Evolutionary conservation across 805 yeast species (phyloP).

Genomic region (Myxozyma geophila): DNA sequence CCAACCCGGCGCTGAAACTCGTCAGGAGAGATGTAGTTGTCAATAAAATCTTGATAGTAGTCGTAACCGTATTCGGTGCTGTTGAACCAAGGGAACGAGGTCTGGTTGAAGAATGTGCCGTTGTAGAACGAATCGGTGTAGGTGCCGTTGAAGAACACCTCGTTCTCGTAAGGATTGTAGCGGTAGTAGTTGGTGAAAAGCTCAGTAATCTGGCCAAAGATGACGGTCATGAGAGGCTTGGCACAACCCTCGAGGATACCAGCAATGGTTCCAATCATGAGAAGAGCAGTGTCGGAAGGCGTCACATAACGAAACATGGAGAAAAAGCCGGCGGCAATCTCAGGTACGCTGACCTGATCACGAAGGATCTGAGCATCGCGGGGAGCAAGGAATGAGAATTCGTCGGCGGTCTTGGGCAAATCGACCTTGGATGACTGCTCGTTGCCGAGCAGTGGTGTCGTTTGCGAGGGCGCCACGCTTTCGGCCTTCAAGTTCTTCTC

Average conservation of each 20-base stretch:
- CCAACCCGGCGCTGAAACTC: slow-evolving; percentile 45
- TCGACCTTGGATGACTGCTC: slow-evolving; percentile 18
- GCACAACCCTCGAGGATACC: slow-evolving; percentile 40
- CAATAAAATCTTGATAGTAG: slow-evolving; percentile 20
- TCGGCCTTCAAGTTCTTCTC: slow-evolving; percentile 8
- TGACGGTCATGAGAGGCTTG: slow-evolving; percentile 50
- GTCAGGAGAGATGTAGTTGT: slow-evolving; percentile 28
- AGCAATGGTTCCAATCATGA: slow-evolving; percentile 44
- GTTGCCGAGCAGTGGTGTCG: slow-evolving; percentile 22
- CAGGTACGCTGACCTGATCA: slow-evolving; percentile 42
- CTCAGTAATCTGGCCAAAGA: slow-evolving; percentile 48
- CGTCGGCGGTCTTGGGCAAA: slow-evolving; percentile 36
- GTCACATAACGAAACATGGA: slow-evolving; percentile 48
- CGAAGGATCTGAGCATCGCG: slow-evolving; percentile 45
- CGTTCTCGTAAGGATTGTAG: slow-evolving; percentile 32
- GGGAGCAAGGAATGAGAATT: slow-evolving; percentile 40
- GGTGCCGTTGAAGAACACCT: slow-evolving; percentile 30
- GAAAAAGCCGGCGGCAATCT: slow-evolving; percentile 39
- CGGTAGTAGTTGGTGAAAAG: slow-evolving; percentile 45
- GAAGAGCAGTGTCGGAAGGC: slow-evolving; percentile 28
- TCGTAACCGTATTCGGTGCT: slow-evolving; percentile 21
- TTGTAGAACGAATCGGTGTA: slow-evolving; percentile 31
- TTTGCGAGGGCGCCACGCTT: slow-evolving; percentile 24
- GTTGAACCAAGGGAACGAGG: slow-evolving; percentile 13
- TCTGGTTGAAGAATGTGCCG: slow-evolving; percentile 24